phyloP scores from a whole-genome alignment of 306 rosid species.

The Dalbergia cochinchinensis region DNA sequence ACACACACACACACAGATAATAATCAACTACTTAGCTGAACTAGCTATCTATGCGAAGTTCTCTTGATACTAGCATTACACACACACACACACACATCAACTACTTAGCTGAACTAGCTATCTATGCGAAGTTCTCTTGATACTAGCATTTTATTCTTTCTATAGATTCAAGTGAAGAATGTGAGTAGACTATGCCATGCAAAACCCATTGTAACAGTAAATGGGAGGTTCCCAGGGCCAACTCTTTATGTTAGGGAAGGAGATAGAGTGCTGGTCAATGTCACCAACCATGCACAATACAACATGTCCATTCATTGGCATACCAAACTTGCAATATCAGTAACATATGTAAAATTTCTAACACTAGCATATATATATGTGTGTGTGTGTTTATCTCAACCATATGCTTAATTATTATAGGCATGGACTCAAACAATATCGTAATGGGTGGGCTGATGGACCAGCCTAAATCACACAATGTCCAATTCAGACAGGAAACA shows the following conservation, averaged over 20 bases:
- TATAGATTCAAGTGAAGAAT: conserved; percentile 73
- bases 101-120: not conserved
- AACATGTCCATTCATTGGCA: conserved; percentile 82
- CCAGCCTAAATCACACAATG: conserved; percentile 79
- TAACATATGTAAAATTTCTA: not conserved
- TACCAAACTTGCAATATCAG: not conserved
- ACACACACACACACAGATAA: no score
- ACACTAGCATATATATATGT: not conserved
- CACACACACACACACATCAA: no score
- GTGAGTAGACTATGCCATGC: conserved; percentile 79
- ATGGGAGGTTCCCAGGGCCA: conserved; percentile 77
- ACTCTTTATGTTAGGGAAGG: conserved; percentile 73
- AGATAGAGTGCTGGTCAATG: conserved; percentile 66
- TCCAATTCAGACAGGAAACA: conserved; percentile 61
- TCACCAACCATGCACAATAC: conserved; percentile 73
- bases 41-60: no score
- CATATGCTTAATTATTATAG: conserved; percentile 39
- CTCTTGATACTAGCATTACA: no score
- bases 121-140: conserved; percentile 7
- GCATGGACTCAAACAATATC: conserved; percentile 74
- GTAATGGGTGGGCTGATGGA: conserved; percentile 80
- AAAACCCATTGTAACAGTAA: conserved; percentile 71
- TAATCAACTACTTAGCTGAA: no score
- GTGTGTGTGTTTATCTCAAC: not conserved
- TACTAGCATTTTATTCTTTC: conserved; percentile 6